Evolutionary conservation across 495 filamentous ascomycete genomes (phyloP).

Genomic region (Aspergillus funiculosus): DNA sequence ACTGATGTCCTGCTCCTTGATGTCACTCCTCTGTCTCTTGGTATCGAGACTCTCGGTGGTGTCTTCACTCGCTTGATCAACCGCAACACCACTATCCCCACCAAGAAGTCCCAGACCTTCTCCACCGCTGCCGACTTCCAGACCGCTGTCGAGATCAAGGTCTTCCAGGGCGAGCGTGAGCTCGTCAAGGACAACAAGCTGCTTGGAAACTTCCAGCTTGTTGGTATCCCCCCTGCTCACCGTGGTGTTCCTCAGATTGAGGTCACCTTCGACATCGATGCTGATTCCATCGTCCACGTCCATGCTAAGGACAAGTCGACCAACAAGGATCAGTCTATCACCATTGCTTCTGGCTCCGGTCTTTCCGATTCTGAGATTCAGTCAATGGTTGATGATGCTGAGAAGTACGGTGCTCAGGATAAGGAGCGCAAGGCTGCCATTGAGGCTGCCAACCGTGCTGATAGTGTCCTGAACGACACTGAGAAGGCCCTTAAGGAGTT

Average conservation of each 20-base stretch:
- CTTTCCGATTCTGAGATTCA: slow-evolving; percentile 92
- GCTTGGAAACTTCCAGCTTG: slow-evolving; percentile 98
- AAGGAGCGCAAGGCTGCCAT: slow-evolving; percentile 96
- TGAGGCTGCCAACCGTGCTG: slow-evolving; percentile 93
- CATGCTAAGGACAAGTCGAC: slow-evolving; percentile 99
- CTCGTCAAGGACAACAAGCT: slow-evolving; percentile 99
- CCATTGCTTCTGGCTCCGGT: slow-evolving; percentile 96
- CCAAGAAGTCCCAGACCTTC: slow-evolving; percentile 99
- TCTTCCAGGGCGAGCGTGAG: slow-evolving; percentile 99
- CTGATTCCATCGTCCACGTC: slow-evolving; percentile 98
- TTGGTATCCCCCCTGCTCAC: slow-evolving; percentile 95
- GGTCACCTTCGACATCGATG: slow-evolving; percentile 99
- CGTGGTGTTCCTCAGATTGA: slow-evolving; percentile 97
- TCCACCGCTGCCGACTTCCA: slow-evolving; percentile 99
- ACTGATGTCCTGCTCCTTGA: slow-evolving; percentile 95
- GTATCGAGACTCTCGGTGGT: slow-evolving; percentile 99
- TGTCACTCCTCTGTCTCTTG: slow-evolving; percentile 94
- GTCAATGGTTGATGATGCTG: slow-evolving; percentile 93
- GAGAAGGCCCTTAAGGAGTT: slow-evolving; percentile 98
- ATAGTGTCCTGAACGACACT: slow-evolving; percentile 93
- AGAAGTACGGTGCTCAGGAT: slow-evolving; percentile 90
- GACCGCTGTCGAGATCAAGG: slow-evolving; percentile 99
- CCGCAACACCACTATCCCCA: slow-evolving; percentile 99
- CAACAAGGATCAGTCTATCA: slow-evolving; percentile 99
- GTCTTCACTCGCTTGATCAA: slow-evolving; percentile 99